phyloP scores from a whole-genome alignment of 768 basidiomycete species.

The Tremella fuciformis region DNA sequence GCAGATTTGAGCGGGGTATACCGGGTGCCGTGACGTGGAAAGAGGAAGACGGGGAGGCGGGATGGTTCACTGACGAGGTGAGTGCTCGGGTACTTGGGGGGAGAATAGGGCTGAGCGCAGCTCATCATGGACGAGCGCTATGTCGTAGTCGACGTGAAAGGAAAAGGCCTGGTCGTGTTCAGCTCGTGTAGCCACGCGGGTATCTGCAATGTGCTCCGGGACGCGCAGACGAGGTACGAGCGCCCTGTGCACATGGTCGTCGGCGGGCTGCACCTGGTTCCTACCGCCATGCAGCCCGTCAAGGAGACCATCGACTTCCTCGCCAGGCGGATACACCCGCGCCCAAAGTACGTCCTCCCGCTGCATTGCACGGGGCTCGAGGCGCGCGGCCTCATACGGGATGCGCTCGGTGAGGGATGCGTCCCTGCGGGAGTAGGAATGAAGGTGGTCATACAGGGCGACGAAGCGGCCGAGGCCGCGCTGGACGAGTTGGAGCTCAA shows the following conservation, averaged over 20 bases:
- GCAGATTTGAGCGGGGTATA: conserved; percentile 66
- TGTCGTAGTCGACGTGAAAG: conserved; percentile 69
- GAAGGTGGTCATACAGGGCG: conserved; percentile 57
- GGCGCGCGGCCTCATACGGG: conserved; percentile 68
- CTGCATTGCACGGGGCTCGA: conserved; percentile 83
- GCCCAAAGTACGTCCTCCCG: conserved; percentile 69
- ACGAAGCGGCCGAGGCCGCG: conserved; percentile 7
- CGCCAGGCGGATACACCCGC: conserved; percentile 60
- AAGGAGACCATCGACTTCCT: conserved; percentile 70
- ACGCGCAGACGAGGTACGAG: conserved; percentile 63
- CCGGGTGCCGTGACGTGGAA: conserved; percentile 67
- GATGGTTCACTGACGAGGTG: conserved; percentile 63
- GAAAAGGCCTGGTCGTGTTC: conserved; percentile 77
- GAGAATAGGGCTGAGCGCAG: conserved; percentile 51
- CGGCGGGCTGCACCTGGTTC: conserved; percentile 79
- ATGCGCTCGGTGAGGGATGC: conserved; percentile 68
- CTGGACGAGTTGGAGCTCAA: conserved; percentile 2
- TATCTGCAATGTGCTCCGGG: conserved; percentile 75
- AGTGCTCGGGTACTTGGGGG: conserved; percentile 11
- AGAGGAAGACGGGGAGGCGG: conserved; percentile 31
- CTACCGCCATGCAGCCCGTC: conserved; percentile 65
- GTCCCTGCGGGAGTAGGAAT: conserved; percentile 76
- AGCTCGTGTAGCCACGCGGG: conserved; percentile 85
- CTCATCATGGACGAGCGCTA: conserved; percentile 82
- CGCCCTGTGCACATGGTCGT: conserved; percentile 78